A percentile compares a stretch with the other conserved stretches of the same genome.
Conservation (phyloP, 2,329 filamentous ascomycete species). For the Acephala macrosclerotiorum region DNA sequence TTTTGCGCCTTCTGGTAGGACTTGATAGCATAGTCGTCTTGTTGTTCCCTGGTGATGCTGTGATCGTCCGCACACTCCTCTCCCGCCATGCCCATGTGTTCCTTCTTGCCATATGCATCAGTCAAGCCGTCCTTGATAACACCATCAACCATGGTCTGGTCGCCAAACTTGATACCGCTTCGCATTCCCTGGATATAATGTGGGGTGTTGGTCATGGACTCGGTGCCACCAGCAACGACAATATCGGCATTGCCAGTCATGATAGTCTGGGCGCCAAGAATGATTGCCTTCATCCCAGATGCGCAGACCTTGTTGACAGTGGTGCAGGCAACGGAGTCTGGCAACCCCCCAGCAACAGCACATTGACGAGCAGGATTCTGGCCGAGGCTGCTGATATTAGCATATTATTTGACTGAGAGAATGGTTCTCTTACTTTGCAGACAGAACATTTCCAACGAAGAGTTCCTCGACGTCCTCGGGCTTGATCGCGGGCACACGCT, state of each 20-base stretch:
- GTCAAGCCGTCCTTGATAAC: conserved; percentile 94
- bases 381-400: conserved; percentile 70
- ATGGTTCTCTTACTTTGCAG: conserved; percentile 75
- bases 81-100: conserved; percentile 94
- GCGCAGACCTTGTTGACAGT: conserved; percentile 99
- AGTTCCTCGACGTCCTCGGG: conserved; percentile 92
- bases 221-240: conserved; percentile 91
- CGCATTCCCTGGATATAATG: conserved; percentile 93
- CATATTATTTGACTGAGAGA: conserved; percentile 9
- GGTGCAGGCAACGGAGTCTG: conserved; percentile 81
- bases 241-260: conserved; percentile 94
- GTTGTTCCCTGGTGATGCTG: conserved; percentile 79
- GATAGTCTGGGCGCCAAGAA: conserved; percentile 95
- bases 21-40: conserved; percentile 95
- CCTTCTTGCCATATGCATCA: conserved; percentile 88
- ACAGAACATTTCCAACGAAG: conserved; percentile 97
- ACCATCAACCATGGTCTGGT: conserved; percentile 88
- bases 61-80: conserved; percentile 93
- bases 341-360: conserved; percentile 86
- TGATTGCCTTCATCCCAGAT: conserved; percentile 91
- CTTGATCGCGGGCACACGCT: conserved; percentile 86
- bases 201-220: conserved; percentile 98
- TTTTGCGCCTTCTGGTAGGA: conserved; percentile 94
- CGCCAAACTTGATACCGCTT: conserved; percentile 90
- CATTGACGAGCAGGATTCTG: conserved; percentile 97